Base-by-base conservation (phyloP, 768 basidiomycete genomes). In the Lepiota venenata region DNA sequence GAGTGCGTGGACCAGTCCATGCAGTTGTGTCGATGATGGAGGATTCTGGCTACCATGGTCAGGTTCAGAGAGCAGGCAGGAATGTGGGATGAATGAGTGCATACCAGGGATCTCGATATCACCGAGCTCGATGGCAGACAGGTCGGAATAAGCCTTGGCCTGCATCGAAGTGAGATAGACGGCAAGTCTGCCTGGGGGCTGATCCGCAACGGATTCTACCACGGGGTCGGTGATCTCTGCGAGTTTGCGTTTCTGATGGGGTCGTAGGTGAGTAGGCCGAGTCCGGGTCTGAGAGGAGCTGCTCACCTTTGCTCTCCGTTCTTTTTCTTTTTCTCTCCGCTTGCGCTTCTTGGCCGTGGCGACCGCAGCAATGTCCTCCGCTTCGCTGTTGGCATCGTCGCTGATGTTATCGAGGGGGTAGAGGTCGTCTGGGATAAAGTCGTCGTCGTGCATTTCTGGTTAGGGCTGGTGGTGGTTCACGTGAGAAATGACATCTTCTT, bases 361-460 rank as follows among this genome's bases (percentile, higher is more conserved):
- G 32, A 58, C 52, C 2, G 64, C 60, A 20, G 65, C 55, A 14
- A 57, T 56, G 50, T 62, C 52, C 41, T 57, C 55, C 7, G 60
- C 64, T 47, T 53, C 52, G 10, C 56, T 32, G 64, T 41, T 56
- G 6, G 59, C 60, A 42, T 58, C 65, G 40, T 66, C 65, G 5
- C 25, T 25, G 25, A 25, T 25, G 36, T 69, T 70, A n/a, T 68
- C 68, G 15, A 71, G 66, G 47, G 66, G 59, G 8, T 80, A 78
- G 0, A 67, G 66, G 29, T 80, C 80, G 48, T 70, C 66, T 5
- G 68, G 74, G 39, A 71, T 61, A 64, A 87, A 91, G 59, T 92
- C 87, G 66, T 93, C 92, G 45, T 88, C 89, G 16, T 94, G 76
- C 74, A 91, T 91, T 74, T 94, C 89, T 40, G 86, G n/a, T n/a